phyloP scores from a whole-genome alignment of 305 asterid species.

The Fraxinus dipetala region DNA sequence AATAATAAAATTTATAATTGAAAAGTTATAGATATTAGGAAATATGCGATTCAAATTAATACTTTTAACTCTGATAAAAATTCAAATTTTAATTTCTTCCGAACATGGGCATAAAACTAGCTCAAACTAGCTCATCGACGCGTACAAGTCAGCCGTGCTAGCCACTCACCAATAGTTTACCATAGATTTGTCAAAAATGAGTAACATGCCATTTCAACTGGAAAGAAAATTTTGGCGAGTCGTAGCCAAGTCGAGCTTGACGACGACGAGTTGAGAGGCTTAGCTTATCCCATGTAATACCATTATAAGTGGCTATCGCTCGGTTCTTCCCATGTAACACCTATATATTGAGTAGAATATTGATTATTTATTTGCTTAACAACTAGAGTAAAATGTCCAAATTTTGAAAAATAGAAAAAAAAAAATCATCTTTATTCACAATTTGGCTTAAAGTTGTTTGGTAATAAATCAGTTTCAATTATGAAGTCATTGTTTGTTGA shows the following conservation, averaged over 20 bases:
- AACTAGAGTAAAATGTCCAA: background rate
- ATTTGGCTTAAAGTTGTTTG: background rate
- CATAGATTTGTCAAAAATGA: background rate
- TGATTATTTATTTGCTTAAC: background rate
- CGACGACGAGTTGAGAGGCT: background rate
- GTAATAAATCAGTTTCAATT: background rate
- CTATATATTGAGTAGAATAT: background rate
- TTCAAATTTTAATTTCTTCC: no score
- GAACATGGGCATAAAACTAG: no score
- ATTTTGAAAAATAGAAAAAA: no score
- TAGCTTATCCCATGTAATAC: background rate
- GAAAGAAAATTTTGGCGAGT: background rate
- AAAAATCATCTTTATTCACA: background rate
- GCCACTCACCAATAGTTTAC: background rate
- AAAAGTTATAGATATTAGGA: no score
- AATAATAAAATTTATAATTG: no score
- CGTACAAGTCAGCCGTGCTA: background rate
- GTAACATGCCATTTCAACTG: background rate
- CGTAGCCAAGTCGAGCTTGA: background rate
- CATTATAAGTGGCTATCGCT: background rate
- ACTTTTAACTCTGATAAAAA: no score
- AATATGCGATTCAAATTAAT: no score
- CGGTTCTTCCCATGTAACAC: background rate
- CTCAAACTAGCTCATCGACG: background rate
- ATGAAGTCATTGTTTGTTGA: background rate